Evolutionary conservation across 495 filamentous ascomycete genomes (phyloP).

Genomic region (Trichoderma gamsii): DNA sequence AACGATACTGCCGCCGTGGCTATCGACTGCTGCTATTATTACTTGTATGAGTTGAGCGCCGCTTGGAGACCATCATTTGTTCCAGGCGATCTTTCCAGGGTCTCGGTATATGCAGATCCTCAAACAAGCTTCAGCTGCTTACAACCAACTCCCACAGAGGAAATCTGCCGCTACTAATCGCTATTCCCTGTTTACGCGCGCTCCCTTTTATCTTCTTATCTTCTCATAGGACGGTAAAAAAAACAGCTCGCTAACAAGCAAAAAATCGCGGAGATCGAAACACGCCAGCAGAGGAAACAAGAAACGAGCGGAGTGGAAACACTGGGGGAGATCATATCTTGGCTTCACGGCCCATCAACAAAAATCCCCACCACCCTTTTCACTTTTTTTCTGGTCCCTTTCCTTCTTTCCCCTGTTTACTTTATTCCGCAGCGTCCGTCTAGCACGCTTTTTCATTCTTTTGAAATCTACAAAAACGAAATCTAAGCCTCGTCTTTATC

Average conservation of each 20-base stretch:
- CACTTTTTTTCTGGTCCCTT: not conserved
- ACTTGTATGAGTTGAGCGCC: not conserved
- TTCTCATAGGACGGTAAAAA: not conserved
- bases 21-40: not conserved
- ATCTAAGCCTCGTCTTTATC: not conserved
- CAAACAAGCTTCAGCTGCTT: not conserved
- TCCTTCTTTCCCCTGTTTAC: not conserved
- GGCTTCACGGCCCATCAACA: conserved; percentile 13
- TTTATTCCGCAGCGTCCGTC: not conserved
- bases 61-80: not conserved
- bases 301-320: conserved; percentile 1
- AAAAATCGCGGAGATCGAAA: not conserved
- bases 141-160: not conserved
- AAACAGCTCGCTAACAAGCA: not conserved
- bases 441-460: not conserved
- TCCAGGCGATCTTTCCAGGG: not conserved
- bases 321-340: not conserved
- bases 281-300: conserved; percentile 1
- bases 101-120: not conserved
- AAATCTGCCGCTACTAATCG: not conserved
- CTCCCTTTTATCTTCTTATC: not conserved
- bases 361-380: conserved; percentile 9
- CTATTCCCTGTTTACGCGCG: not conserved
- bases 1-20: no score
- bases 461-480: not conserved